phyloP scores from a whole-genome alignment of 2,329 filamentous ascomycete genomes.

The Aspergillus phoenicis region DNA sequence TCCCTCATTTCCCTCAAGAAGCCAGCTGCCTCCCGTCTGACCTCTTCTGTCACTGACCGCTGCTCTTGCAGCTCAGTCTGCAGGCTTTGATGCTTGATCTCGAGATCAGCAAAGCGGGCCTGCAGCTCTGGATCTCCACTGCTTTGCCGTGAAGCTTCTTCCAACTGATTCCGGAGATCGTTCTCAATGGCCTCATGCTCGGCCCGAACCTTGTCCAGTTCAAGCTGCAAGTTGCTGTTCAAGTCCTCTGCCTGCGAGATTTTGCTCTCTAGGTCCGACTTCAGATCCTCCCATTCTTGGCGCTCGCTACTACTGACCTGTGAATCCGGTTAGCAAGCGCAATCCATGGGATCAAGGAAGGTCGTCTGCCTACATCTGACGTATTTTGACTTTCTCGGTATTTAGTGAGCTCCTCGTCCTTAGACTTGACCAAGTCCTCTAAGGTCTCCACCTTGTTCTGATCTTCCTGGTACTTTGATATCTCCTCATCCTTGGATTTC shows the following conservation, averaged over 20 bases:
- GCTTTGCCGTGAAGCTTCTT: conserved; percentile 36
- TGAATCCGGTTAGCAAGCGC: conserved; percentile 10
- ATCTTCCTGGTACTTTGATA: conserved; percentile 63
- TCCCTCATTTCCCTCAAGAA: conserved; percentile 88
- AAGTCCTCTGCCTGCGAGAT: conserved; percentile 72
- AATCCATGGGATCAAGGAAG: background rate
- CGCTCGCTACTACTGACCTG: conserved; percentile 63
- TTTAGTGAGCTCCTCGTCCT: conserved; percentile 68
- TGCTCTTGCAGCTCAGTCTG: conserved; percentile 70
- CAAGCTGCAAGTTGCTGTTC: conserved; percentile 77
- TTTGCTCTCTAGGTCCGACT: conserved; percentile 69
- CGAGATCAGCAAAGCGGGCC: conserved; percentile 60
- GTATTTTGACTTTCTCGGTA: conserved; percentile 61
- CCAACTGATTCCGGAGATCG: conserved; percentile 65
- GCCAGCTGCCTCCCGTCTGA: conserved; percentile 77
- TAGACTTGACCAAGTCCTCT: conserved; percentile 69
- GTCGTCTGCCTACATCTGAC: conserved; percentile 43
- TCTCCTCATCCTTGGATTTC: conserved; percentile 70
- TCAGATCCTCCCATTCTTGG: conserved; percentile 68
- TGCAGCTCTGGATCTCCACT: conserved; percentile 59
- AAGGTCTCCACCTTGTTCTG: conserved; percentile 63
- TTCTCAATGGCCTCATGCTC: conserved; percentile 67
- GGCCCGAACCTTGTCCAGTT: conserved; percentile 72
- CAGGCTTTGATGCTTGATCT: conserved; percentile 67
- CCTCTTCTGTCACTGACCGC: conserved; percentile 81